Evolutionary conservation across 208 protist genomes (phyloP).

Genomic region (Crithidia sp.): DNA sequence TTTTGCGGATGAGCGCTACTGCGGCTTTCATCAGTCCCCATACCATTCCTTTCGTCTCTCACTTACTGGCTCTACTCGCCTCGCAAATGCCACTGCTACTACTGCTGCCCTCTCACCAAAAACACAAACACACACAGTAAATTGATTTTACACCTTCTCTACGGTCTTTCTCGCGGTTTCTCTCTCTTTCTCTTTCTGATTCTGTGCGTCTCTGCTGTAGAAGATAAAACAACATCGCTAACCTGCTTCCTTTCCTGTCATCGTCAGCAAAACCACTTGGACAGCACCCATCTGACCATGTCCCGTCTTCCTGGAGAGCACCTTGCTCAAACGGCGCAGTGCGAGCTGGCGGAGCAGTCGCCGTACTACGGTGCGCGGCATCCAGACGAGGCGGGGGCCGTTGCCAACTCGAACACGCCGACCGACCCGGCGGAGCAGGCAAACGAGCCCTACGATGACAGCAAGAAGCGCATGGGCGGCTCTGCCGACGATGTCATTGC

Average conservation of each 20-base stretch:
- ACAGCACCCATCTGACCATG: background rate
- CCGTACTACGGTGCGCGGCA: background rate
- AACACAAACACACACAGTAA: background rate
- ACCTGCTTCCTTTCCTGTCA: background rate
- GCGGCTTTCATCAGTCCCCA: too few relatives aligned
- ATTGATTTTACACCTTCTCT: background rate
- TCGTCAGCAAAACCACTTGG: background rate
- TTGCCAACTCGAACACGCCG: background rate
- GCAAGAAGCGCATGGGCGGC: background rate
- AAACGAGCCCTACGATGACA: background rate
- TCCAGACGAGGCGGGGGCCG: background rate
- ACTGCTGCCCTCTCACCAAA: too few relatives aligned
- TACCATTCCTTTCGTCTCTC: too few relatives aligned
- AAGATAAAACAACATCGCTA: too few relatives aligned
- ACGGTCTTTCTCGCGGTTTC: background rate
- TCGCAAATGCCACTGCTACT: too few relatives aligned
- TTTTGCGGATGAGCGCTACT: too few relatives aligned
- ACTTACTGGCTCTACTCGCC: too few relatives aligned
- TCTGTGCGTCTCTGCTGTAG: too few relatives aligned
- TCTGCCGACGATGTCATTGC: background rate
- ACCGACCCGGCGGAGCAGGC: background rate
- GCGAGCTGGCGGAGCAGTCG: background rate
- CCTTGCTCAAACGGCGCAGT: background rate
- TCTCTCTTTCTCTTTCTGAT: background rate
- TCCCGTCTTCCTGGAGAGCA: slow-evolving; percentile 20